These are phyloP conservation scores for Mycena amicta DNA, from an alignment of 768 basidiomycete genomes.

Conservation along the genomic window DNA sequence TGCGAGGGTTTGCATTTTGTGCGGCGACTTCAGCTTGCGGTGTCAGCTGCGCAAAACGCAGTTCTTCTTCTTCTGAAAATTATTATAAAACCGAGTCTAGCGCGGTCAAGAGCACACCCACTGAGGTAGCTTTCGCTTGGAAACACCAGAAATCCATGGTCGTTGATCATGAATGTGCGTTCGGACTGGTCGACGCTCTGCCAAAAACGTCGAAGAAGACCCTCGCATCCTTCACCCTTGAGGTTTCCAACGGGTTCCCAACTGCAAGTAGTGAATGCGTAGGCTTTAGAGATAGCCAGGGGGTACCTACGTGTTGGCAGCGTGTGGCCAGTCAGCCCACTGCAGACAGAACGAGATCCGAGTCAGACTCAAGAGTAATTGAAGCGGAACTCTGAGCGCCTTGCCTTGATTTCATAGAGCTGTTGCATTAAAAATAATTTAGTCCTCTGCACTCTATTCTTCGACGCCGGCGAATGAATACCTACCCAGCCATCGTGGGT, in stretches of 20 bases:
- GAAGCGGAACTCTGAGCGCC: not conserved
- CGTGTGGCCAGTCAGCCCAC: not conserved
- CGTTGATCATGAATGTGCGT: not conserved
- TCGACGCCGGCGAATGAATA: not conserved
- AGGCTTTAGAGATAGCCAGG: not conserved
- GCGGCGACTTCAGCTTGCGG: not conserved
- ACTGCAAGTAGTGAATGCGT: not conserved
- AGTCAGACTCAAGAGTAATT: not conserved
- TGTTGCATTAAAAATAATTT: not conserved
- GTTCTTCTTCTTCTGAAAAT: not conserved
- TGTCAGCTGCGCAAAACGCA: not conserved
- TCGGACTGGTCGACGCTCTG: not conserved
- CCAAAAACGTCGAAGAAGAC: not conserved
- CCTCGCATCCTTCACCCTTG: not conserved
- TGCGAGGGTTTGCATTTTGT: not conserved
- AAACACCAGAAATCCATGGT: not conserved
- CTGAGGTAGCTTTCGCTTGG: not conserved
- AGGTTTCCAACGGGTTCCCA: not conserved
- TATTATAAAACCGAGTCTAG: not conserved
- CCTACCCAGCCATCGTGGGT: not conserved
- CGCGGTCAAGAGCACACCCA: not conserved
- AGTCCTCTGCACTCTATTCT: not conserved
- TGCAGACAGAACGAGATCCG: not conserved
- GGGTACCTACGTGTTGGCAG: not conserved
- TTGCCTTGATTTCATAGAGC: not conserved